phyloP scores from a whole-genome alignment of 306 rosid species.

The Sesbania bispinosa region DNA sequence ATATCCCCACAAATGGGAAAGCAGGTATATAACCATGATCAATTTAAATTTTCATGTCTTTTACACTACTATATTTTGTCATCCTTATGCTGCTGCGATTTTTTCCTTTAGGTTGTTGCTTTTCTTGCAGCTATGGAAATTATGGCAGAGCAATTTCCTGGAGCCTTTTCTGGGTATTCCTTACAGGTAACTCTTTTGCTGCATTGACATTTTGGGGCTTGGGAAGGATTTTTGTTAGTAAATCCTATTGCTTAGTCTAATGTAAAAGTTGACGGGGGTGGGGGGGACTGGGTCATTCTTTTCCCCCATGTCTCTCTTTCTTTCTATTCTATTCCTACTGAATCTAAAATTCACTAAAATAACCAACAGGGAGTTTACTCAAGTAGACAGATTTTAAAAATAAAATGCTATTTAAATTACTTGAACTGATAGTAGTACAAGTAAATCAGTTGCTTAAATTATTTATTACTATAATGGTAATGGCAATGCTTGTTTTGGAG shows the following conservation, averaged over 20 bases:
- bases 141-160: constrained; percentile 94
- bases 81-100: constrained; percentile 26
- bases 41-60: not conserved
- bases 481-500: not conserved
- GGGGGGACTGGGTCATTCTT: not conserved
- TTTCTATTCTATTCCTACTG: not conserved
- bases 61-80: not conserved
- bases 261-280: not conserved
- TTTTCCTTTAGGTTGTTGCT: constrained; percentile 70
- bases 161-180: constrained; percentile 90
- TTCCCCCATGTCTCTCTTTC: not conserved
- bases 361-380: no score
- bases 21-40: constrained; percentile 45
- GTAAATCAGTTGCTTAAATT: not conserved
- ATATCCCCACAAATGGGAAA: constrained; percentile 99
- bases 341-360: not conserved
- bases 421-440: not conserved
- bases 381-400: no score
- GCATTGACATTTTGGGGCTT: constrained; percentile 10
- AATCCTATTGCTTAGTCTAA: not conserved
- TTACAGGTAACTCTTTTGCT: constrained; percentile 57
- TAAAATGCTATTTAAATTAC: not conserved
- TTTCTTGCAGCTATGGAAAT: constrained; percentile 98
- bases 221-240: not conserved
- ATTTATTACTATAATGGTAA: not conserved